phyloP scores from a whole-genome alignment of 1,139 yeast species.

The Hemisphaericaspora xylofermentans region DNA sequence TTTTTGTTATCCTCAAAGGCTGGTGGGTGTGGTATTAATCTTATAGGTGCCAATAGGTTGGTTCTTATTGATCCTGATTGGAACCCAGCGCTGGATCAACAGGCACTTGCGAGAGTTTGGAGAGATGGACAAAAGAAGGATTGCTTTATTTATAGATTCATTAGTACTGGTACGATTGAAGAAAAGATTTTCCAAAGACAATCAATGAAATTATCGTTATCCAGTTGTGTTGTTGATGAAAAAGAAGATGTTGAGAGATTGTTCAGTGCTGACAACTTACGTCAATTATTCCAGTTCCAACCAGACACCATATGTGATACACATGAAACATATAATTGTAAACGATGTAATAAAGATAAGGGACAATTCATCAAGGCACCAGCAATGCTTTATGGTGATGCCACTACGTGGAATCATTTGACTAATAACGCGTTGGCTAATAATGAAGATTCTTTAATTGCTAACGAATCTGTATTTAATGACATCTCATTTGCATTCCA shows the following conservation, averaged over 20 bases:
- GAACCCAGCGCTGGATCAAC: constrained; percentile 99
- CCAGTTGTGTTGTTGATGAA: constrained; percentile 96
- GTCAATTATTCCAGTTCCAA: constrained; percentile 72
- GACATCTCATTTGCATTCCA: constrained; percentile 89
- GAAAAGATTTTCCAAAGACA: constrained; percentile 96
- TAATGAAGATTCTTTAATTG: constrained; percentile 75
- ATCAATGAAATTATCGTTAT: constrained; percentile 89
- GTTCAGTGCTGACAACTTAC: constrained; percentile 78
- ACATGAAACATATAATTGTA: constrained; percentile 88
- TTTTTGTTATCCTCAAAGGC: constrained; percentile 92
- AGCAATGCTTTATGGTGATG: constrained; percentile 96
- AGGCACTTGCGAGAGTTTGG: constrained; percentile 97
- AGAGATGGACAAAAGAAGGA: constrained; percentile 98
- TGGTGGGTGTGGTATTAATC: constrained; percentile 97
- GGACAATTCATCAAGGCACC: constrained; percentile 68
- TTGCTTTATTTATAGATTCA: constrained; percentile 90
- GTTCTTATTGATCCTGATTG: constrained; percentile 94
- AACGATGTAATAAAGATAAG: constrained; percentile 59
- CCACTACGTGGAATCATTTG: constrained; percentile 96
- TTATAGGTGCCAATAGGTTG: constrained; percentile 92
- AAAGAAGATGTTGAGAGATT: constrained; percentile 92
- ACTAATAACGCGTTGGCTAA: constrained; percentile 56
- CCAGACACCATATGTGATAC: constrained; percentile 79
- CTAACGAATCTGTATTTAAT: constrained; percentile 66
- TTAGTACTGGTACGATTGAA: constrained; percentile 92